These are phyloP conservation scores for Xerocomellus intermedius DNA, from an alignment of 768 basidiomycete species.

Conservation along the genomic window DNA sequence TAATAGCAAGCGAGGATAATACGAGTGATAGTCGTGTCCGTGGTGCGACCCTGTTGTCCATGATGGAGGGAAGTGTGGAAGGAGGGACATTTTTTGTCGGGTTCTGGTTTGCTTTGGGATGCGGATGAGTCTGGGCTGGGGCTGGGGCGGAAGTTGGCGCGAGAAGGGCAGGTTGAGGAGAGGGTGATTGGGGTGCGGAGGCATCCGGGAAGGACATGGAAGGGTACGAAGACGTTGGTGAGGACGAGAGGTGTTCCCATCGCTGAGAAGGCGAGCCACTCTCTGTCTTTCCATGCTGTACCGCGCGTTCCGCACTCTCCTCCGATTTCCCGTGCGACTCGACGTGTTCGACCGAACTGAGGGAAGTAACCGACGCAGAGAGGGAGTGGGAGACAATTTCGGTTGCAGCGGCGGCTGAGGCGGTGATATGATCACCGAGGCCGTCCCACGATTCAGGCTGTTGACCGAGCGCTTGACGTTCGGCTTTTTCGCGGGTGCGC, in stretches of 20 bases:
- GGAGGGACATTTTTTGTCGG: conserved; percentile 25
- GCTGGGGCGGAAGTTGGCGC: conserved; percentile 6
- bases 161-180: conserved; percentile 23
- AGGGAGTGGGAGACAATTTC: conserved; percentile 18
- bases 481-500: conserved; percentile 43
- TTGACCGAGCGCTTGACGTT: conserved; percentile 37
- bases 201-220: conserved; percentile 74
- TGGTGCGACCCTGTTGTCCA: conserved; percentile 63
- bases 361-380: conserved; percentile 18
- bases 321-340: conserved; percentile 29
- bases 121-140: conserved; percentile 13
- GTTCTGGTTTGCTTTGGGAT: conserved; percentile 23
- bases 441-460: conserved; percentile 17
- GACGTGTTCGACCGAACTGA: conserved; percentile 16
- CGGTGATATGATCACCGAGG: conserved; percentile 30
- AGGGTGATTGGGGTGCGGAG: conserved; percentile 50
- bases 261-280: conserved; percentile 44
- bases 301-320: conserved; percentile 11
- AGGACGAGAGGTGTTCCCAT: conserved; percentile 73
- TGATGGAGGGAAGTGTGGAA: conserved; percentile 66
- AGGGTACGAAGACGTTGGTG: conserved; percentile 65
- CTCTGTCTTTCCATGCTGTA: conserved; percentile 13
- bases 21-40: conserved; percentile 69
- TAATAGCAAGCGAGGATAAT: conserved; percentile 76
- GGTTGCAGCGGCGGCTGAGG: conserved; percentile 18